Percentiles rank a stretch among this genome's conserved stretches.
phyloP scores from a whole-genome alignment of 768 basidiomycete genomes.

The Sarcodon sp. region DNA sequence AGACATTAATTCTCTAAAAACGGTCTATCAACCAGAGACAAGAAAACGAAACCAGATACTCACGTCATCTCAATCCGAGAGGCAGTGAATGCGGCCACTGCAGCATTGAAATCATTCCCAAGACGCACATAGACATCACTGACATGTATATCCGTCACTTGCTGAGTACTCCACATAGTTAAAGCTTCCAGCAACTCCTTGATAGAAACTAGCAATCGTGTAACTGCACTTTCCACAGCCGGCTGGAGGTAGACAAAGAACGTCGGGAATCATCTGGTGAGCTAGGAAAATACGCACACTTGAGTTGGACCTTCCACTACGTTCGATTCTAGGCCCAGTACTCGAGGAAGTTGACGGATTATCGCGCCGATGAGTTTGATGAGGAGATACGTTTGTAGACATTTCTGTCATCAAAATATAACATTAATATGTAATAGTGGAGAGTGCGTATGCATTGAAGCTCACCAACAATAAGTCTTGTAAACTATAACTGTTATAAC shows the following conservation, averaged over 20 bases:
- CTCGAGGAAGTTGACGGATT: neutral
- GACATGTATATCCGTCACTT: conserved; percentile 66
- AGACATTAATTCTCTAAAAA: conserved; percentile 63
- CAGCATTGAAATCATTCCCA: conserved; percentile 95
- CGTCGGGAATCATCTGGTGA: neutral
- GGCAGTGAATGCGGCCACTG: conserved; percentile 75
- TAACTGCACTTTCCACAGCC: conserved; percentile 84
- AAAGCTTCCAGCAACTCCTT: conserved; percentile 89
- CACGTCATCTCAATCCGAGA: conserved; percentile 89
- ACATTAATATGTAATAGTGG: too few species aligned
- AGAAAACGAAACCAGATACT: conserved; percentile 22
- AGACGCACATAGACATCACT: conserved; percentile 95
- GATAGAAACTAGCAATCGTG: conserved; percentile 85
- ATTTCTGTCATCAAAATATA: too few species aligned
- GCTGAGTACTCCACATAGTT: conserved; percentile 68
- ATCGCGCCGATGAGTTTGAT: neutral
- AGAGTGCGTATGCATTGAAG: too few species aligned
- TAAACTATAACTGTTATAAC: too few species aligned
- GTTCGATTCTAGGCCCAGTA: neutral
- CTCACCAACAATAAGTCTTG: too few species aligned
- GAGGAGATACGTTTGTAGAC: neutral
- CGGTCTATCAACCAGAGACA: neutral
- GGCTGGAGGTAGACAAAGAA: conserved; percentile 26
- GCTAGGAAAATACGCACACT: neutral
- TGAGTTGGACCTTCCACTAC: neutral